These are phyloP conservation scores for Rhodomyrtus tomentosa DNA, from an alignment of 345 rosid genomes.

Conservation along the genomic window DNA sequence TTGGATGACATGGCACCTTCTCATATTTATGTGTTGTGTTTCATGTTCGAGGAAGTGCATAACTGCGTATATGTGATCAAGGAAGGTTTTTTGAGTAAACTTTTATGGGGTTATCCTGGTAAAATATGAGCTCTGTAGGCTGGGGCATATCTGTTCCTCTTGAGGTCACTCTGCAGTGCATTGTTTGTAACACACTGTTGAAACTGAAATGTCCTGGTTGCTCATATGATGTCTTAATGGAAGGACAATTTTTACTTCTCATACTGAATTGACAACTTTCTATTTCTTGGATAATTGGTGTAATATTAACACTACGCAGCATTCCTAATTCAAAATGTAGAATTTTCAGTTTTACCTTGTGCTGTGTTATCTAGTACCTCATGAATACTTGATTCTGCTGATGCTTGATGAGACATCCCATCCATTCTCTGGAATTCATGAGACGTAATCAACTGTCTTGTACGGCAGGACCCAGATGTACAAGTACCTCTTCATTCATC, in stretches of 20 bases:
- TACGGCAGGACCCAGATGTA: neutral
- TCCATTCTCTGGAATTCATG: neutral
- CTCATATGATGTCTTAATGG: neutral
- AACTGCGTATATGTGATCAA: neutral
- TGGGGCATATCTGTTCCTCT: neutral
- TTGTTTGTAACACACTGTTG: neutral
- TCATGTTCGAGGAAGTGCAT: neutral
- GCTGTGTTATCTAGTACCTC: neutral
- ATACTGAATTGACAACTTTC: neutral
- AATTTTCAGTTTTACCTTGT: neutral
- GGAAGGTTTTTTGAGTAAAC: neutral
- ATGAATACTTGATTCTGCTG: neutral
- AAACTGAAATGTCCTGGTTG: neutral
- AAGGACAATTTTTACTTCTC: neutral
- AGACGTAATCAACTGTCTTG: neutral
- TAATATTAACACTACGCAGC: neutral
- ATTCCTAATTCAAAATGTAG: neutral
- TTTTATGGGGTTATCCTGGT: neutral
- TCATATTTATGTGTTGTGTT: neutral
- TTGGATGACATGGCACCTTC: neutral
- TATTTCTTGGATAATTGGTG: neutral
- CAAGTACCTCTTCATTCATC: neutral
- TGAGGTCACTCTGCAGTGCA: neutral
- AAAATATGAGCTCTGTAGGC: neutral
- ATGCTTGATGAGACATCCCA: neutral